Conservation (phyloP, 805 yeast genomes). For the Kodamaea hsintzibuensis region DNA sequence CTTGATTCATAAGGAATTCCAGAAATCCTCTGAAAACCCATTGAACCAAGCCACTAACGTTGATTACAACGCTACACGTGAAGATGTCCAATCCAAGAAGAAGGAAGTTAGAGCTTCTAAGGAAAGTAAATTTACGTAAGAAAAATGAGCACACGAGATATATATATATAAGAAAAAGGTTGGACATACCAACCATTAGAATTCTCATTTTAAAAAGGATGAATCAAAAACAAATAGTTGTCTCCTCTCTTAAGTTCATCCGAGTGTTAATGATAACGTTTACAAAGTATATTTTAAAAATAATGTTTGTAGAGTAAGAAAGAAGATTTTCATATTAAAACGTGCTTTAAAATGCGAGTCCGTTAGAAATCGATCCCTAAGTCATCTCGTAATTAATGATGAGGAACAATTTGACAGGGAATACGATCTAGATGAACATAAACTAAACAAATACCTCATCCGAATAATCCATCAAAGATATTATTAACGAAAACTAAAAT, state of each 20-base stretch:
- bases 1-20: constrained; percentile 74
- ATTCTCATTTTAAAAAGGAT: no score
- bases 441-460: no score
- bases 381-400: not conserved
- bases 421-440: not conserved
- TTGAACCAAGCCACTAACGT: constrained; percentile 75
- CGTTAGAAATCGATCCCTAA: not conserved
- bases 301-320: no score
- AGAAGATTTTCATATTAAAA: not conserved
- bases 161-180: no score
- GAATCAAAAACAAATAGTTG: no score
- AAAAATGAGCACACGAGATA: not conserved
- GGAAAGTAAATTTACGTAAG: constrained; percentile 37
- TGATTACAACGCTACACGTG: constrained; percentile 58
- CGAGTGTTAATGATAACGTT: not conserved
- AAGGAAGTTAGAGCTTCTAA: constrained; percentile 49
- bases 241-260: no score
- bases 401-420: not conserved
- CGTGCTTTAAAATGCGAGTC: not conserved
- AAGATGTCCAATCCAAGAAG: constrained; percentile 49
- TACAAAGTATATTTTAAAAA: no score
- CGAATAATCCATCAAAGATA: no score
- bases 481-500: no score
- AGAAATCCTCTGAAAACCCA: constrained; percentile 78
- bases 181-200: no score